Percentiles rank a stretch among this genome's conserved stretches.
These are phyloP conservation scores for Aspergillus fumigatus DNA, from an alignment of 2,329 filamentous ascomycete genomes.

Conservation along the genomic window DNA sequence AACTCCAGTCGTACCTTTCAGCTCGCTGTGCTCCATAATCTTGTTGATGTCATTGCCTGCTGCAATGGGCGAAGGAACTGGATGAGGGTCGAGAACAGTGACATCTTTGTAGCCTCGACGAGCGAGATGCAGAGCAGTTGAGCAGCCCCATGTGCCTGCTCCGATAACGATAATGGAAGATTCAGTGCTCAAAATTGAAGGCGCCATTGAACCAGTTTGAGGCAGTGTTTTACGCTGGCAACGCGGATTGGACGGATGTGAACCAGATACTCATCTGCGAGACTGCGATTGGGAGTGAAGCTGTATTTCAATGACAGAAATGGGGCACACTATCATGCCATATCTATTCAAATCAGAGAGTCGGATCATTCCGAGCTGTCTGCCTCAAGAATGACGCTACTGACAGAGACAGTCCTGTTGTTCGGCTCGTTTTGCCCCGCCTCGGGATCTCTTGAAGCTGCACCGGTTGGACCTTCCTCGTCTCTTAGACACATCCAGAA, in stretches of 20 bases:
- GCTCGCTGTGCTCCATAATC: slow-evolving; percentile 38
- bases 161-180: slow-evolving; percentile 42
- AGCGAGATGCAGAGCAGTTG: slow-evolving; percentile 50
- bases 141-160: slow-evolving; percentile 49
- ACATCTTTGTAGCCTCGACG: slow-evolving; percentile 47
- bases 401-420: background rate
- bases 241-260: background rate
- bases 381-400: background rate
- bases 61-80: slow-evolving; percentile 44
- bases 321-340: background rate
- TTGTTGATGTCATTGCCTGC: slow-evolving; percentile 52
- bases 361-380: background rate
- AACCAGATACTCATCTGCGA: background rate
- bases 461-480: slow-evolving; percentile 12
- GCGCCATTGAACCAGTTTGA: background rate
- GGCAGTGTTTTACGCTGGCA: background rate
- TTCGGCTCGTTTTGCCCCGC: background rate
- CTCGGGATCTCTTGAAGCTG: background rate
- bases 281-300: background rate
- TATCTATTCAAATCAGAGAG: background rate
- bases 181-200: slow-evolving; percentile 2
- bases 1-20: slow-evolving; percentile 25
- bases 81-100: slow-evolving; percentile 46
- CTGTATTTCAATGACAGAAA: slow-evolving; percentile 2
- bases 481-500: background rate